These are phyloP conservation scores for Fraxinus latifolia DNA, from an alignment of 305 asterid genomes.

Conservation along the genomic window DNA sequence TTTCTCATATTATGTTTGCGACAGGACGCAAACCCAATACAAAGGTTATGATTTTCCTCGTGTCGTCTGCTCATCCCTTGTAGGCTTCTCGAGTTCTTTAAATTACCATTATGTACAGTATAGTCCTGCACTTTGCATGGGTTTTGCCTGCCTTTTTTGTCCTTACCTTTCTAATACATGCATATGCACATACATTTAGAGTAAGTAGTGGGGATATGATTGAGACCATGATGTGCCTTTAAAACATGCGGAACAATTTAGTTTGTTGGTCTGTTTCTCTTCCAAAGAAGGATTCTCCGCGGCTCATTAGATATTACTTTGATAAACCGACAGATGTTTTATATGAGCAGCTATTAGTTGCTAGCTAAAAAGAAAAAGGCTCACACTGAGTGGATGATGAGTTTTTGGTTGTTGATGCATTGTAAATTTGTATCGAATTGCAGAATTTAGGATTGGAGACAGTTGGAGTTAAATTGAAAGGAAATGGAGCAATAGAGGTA, in stretches of 20 bases:
- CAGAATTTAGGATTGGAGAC: conserved; percentile 92
- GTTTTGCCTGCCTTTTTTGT: neutral
- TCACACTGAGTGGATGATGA: neutral
- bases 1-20: conserved; percentile 91
- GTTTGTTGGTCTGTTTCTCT: neutral
- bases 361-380: neutral
- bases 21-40: conserved; percentile 88
- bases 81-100: neutral
- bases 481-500: conserved; percentile 92
- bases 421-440: conserved; percentile 17
- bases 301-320: neutral
- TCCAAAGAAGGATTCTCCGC: neutral
- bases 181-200: neutral
- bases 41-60: conserved; percentile 40
- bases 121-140: neutral
- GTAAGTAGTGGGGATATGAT: neutral
- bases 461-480: conserved; percentile 72
- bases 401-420: neutral
- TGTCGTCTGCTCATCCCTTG: conserved; percentile 3
- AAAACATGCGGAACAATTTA: neutral
- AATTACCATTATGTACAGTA: neutral
- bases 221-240: neutral
- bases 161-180: neutral
- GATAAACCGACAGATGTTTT: neutral
- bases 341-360: neutral